Conservation (phyloP, 495 filamentous ascomycete species). For the Thermothielavioides terrestris region DNA sequence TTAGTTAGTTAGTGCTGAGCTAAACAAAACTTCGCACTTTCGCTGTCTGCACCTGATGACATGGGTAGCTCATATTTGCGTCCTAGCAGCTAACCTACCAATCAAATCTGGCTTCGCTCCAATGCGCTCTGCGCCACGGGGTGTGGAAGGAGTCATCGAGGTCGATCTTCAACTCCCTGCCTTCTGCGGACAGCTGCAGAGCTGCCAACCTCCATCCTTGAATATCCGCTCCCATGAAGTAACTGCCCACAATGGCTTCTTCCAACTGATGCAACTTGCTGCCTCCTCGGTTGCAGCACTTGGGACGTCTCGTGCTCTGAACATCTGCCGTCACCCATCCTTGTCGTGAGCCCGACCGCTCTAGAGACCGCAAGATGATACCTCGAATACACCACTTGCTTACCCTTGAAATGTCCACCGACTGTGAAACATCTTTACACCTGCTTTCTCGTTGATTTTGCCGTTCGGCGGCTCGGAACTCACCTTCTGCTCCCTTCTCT, state of each 20-base stretch:
- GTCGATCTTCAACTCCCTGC: too few species aligned
- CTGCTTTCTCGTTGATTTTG: constrained; percentile 1
- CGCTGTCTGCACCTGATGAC: too few species aligned
- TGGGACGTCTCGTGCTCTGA: constrained; percentile 3
- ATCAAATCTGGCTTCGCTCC: neutral
- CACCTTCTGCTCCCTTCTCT: neutral
- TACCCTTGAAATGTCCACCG: constrained; percentile 21
- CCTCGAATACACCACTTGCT: constrained; percentile 40
- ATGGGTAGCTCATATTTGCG: too few species aligned
- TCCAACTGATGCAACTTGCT: neutral
- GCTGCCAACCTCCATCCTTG: neutral
- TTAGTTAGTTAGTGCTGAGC: too few species aligned
- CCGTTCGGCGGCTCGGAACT: neutral
- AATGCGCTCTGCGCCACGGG: neutral
- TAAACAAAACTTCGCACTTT: too few species aligned
- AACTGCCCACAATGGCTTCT: constrained; percentile 1
- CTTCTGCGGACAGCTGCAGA: neutral
- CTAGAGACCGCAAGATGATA: constrained; percentile 49
- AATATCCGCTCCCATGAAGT: neutral
- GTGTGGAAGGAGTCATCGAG: too few species aligned
- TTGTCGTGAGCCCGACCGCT: constrained; percentile 9
- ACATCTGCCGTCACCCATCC: neutral
- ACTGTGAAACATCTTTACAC: constrained; percentile 14
- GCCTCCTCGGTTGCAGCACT: neutral
- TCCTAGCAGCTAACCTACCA: neutral